Evolutionary conservation across 805 yeast genomes (phyloP), one percentile per base, ranked within the genome.

Genomic region (Blastobotrys muscicola): DNA sequence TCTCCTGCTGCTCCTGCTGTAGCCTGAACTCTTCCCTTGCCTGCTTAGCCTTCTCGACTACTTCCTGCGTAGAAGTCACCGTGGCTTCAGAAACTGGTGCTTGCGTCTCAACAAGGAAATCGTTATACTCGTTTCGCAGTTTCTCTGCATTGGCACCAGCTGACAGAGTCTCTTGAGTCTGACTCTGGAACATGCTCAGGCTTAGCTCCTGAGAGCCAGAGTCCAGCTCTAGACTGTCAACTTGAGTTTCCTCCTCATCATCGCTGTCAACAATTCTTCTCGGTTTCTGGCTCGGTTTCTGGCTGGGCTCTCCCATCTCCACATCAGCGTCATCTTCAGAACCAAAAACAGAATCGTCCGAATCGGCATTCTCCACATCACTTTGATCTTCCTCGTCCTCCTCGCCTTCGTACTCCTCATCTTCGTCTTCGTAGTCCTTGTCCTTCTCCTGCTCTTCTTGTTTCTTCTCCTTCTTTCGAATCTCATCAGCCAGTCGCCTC

Each of bases 401-500:
- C 6, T 15, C 39, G 12, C 20, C 44, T 10, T 40, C 44, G 2
- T 31, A 38, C 8, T 20, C 43, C 9, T 35, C 45, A 6, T 34
- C 40, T 10, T 38, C 46, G 8, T 12, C 42, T n/a, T 38, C 39
- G 5, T 38, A 26, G 13, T 42, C 43, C 9, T 33, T 45, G 10
- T 33, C 49, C n/a, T 47, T 45, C 20, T 42, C 49, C 13, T 16
- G 15, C 4, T 33, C 44, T 23, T 36, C 47, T 4, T 38, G 46
- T n/a, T 31, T 44, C 15, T 29, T 33, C 38, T 52, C 56, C 16
- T 39, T 30, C 32, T 38, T 39, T 8, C 48, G 36, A 8, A 51
- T 29, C 29, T 47, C 50, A 12, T 53, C 57, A 10, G 51, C 55
- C 26, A 34, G 36, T n/a, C 45, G 40, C 30, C 50, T 32, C 32